Conservation (phyloP, 257 asterid genomes). For the Gardenia jasminoides region DNA sequence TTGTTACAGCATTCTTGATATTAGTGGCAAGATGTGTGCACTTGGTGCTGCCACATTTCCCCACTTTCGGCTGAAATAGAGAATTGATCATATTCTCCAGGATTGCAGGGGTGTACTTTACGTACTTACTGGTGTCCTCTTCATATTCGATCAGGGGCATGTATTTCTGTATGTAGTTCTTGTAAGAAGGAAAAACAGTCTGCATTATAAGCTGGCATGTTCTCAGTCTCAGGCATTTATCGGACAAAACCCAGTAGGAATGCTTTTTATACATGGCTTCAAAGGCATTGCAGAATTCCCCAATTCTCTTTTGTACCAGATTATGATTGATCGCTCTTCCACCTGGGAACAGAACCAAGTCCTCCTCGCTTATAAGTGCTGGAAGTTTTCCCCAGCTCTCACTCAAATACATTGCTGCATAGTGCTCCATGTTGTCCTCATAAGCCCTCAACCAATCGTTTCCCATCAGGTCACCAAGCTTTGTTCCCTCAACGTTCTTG, state of each 20-base stretch:
- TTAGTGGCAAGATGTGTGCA: conserved; percentile 46
- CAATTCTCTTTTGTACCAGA: conserved; percentile 52
- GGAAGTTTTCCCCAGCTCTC: conserved; percentile 76
- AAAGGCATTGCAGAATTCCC: conserved; percentile 54
- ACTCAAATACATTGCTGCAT: conserved; percentile 45
- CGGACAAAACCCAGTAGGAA: conserved; percentile 53
- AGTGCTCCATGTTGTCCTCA: conserved; percentile 51
- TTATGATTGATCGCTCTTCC: conserved; percentile 70
- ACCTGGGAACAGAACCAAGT: conserved; percentile 60
- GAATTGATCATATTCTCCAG: conserved; percentile 45
- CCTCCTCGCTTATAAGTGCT: conserved; percentile 53
- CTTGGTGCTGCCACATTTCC: conserved; percentile 42
- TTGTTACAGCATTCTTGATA: conserved; percentile 30
- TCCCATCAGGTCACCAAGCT: conserved; percentile 77
- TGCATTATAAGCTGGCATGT: conserved; percentile 41
- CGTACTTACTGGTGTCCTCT: conserved; percentile 17
- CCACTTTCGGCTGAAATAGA: conserved; percentile 52
- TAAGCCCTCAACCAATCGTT: conserved; percentile 50
- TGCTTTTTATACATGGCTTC: conserved; percentile 60
- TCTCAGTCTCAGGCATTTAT: conserved; percentile 54
- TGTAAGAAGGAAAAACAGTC: conserved; percentile 55
- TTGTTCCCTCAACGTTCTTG: conserved; percentile 48
- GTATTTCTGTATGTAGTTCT: conserved; percentile 47
- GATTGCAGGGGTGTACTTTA: conserved; percentile 41
- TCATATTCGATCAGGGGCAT: conserved; percentile 39